Evolutionary conservation across 2,329 filamentous ascomycete species (phyloP).

Genomic region (Trichoderma sp.): DNA sequence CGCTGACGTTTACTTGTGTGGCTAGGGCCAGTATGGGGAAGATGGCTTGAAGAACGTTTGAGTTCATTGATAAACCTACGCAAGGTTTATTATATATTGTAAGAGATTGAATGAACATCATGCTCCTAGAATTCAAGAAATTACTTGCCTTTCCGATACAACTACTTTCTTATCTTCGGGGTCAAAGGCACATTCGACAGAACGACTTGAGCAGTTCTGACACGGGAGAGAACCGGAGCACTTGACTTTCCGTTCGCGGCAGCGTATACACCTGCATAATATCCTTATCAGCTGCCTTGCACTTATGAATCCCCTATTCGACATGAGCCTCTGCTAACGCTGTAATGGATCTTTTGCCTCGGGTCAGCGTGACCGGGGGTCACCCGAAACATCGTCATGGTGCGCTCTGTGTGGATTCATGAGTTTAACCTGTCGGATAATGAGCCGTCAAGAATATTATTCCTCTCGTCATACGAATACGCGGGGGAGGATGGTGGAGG

Average conservation of each 20-base stretch:
- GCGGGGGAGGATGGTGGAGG: background rate
- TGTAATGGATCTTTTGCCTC: background rate
- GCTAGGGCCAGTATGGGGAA: too few species aligned
- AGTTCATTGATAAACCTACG: too few species aligned
- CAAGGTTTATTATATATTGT: too few species aligned
- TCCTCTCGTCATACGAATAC: background rate
- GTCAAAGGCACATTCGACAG: background rate
- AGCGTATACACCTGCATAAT: background rate
- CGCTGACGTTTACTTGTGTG: too few species aligned
- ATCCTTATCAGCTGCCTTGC: background rate
- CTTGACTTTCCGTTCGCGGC: background rate
- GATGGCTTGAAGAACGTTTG: too few species aligned
- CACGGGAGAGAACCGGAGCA: background rate
- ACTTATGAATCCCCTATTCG: too few species aligned
- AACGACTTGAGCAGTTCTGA: background rate
- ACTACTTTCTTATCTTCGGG: background rate
- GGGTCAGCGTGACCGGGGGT: background rate
- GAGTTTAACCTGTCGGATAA: background rate
- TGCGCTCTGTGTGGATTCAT: background rate
- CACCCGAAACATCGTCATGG: background rate
- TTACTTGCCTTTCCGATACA: background rate
- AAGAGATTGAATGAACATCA: too few species aligned
- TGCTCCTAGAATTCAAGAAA: background rate
- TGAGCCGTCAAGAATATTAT: background rate
- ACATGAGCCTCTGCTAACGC: background rate